Evolutionary conservation across 2,329 filamentous ascomycete genomes (phyloP).

Genomic region (Fusarium sp.): DNA sequence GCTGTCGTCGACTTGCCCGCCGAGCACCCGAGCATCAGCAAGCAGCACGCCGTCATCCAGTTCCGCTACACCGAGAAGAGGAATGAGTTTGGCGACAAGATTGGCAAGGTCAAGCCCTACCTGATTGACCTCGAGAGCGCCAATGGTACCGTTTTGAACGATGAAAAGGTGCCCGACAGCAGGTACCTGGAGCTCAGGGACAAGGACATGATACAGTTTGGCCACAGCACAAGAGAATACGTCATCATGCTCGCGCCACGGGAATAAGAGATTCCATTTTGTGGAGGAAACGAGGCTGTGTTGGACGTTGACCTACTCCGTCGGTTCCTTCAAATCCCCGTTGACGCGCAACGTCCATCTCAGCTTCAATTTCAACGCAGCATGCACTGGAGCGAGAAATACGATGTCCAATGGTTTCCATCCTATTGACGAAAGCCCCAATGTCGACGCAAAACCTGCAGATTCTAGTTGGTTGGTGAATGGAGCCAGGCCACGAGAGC

Average conservation of each 20-base stretch:
- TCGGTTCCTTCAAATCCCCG: background rate
- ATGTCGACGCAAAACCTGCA: background rate
- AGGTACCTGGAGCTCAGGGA: slow-evolving; percentile 86
- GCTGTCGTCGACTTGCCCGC: slow-evolving; percentile 82
- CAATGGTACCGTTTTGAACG: slow-evolving; percentile 87
- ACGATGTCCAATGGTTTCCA: background rate
- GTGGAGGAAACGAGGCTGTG: slow-evolving; percentile 1
- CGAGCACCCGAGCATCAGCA: slow-evolving; percentile 91
- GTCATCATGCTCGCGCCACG: slow-evolving; percentile 82
- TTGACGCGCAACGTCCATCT: background rate
- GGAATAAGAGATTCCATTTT: slow-evolving; percentile 43
- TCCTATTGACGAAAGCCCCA: background rate
- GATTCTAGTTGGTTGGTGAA: background rate
- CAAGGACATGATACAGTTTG: slow-evolving; percentile 89
- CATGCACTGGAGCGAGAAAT: background rate
- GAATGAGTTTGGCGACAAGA: slow-evolving; percentile 86
- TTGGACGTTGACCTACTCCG: background rate
- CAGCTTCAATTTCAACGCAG: background rate
- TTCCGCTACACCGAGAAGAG: slow-evolving; percentile 85
- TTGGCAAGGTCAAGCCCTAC: slow-evolving; percentile 83
- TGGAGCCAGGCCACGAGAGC: background rate
- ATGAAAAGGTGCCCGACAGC: slow-evolving; percentile 73
- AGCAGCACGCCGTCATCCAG: slow-evolving; percentile 94
- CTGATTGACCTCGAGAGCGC: slow-evolving; percentile 92
- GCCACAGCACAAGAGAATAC: slow-evolving; percentile 88